These are phyloP conservation scores for Pichia sp. DNA, from an alignment of 1,139 yeast genomes.

Conservation along the genomic window DNA sequence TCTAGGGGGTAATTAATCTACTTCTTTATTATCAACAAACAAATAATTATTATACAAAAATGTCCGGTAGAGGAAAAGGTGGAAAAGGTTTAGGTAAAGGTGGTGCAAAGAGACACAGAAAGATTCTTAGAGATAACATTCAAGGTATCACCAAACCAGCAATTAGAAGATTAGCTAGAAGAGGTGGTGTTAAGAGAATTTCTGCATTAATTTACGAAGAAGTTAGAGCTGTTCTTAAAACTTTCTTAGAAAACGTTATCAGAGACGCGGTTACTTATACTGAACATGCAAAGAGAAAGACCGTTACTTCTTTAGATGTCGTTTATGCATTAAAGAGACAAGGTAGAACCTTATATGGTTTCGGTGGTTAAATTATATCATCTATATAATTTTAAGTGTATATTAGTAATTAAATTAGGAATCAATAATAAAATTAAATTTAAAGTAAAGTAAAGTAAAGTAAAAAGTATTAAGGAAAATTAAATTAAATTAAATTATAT, in stretches of 20 bases:
- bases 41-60: constrained; percentile 33
- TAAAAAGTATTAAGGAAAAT: too few species aligned
- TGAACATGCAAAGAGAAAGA: constrained; percentile 99
- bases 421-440: too few species aligned
- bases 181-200: constrained; percentile 99
- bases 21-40: constrained; percentile 6
- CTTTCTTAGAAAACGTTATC: constrained; percentile 94
- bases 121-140: constrained; percentile 97
- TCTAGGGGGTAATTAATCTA: background rate
- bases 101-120: constrained; percentile 99
- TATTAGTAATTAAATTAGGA: constrained; percentile 7
- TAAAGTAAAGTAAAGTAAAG: too few species aligned
- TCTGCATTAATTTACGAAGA: constrained; percentile 98
- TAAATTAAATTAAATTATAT: too few species aligned
- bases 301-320: constrained; percentile 97
- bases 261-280: constrained; percentile 99
- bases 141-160: constrained; percentile 99
- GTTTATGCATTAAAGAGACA: constrained; percentile 99
- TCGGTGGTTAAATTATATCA: constrained; percentile 73
- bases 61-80: constrained; percentile 99
- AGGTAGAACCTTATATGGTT: constrained; percentile 99
- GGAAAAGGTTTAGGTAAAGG: constrained; percentile 99
- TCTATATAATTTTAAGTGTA: constrained; percentile 8
- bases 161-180: constrained; percentile 99
- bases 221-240: constrained; percentile 94